Evolutionary conservation across 345 rosid genomes (phyloP).

Genomic region (Bruguiera parviflora): DNA sequence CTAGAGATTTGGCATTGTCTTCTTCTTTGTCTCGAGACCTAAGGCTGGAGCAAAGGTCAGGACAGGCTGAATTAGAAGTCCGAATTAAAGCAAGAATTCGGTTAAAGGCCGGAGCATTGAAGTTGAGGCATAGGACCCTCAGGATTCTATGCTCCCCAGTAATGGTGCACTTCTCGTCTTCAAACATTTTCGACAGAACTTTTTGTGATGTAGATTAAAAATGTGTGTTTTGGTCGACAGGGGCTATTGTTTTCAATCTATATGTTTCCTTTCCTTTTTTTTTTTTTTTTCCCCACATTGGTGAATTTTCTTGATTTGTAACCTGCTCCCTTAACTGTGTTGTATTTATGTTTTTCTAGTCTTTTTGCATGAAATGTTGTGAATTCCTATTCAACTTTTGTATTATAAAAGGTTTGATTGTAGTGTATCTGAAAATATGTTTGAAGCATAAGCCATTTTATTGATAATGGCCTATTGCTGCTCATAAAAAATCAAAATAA

Average conservation of each 20-base stretch:
- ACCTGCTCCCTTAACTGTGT: too few relatives aligned
- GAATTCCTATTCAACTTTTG: too few relatives aligned
- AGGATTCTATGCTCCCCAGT: constrained; percentile 50
- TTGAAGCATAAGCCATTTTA: neutral
- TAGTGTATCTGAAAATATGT: neutral
- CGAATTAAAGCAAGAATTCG: constrained; percentile 53
- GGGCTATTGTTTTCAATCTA: neutral
- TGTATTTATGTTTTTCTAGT: too few relatives aligned
- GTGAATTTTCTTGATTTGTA: too few relatives aligned
- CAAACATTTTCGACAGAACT: constrained; percentile 38
- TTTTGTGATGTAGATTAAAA: constrained; percentile 46
- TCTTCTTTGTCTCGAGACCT: constrained; percentile 40
- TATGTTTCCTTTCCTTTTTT: neutral
- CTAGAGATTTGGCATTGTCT: constrained; percentile 46
- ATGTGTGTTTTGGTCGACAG: neutral
- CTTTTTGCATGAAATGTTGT: too few relatives aligned
- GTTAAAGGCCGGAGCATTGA: constrained; percentile 57
- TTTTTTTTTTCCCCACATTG: neutral
- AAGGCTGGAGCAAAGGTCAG: constrained; percentile 37
- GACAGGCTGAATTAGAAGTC: constrained; percentile 47
- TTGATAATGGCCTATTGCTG: too few relatives aligned
- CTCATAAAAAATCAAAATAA: too few relatives aligned
- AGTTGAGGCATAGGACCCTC: constrained; percentile 44
- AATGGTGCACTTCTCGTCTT: constrained; percentile 36
- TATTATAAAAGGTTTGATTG: constrained; percentile 1